A percentile compares a stretch with the other conserved stretches of the same genome.
Evolutionary conservation across 768 basidiomycete genomes (phyloP).

Genomic region (Strobilomyces confusus): DNA sequence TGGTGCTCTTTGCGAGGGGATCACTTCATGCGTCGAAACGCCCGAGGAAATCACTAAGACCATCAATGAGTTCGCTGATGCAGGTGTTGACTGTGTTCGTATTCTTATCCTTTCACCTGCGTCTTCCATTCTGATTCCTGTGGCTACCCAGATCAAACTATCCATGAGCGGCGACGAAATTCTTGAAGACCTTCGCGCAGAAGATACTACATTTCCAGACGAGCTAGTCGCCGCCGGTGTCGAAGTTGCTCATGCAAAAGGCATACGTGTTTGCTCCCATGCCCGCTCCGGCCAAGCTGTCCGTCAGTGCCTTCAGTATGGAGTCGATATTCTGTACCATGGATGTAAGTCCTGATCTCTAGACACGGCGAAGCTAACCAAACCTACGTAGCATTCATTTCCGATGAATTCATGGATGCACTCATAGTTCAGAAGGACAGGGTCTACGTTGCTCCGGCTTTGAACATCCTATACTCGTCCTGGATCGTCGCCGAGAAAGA

Average conservation of each 20-base stretch:
- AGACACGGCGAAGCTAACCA: background rate
- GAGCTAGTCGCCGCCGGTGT: conserved; percentile 32
- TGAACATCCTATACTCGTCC: conserved; percentile 30
- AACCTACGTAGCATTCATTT: conserved; percentile 32
- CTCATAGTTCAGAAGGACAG: conserved; percentile 34
- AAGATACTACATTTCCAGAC: conserved; percentile 34
- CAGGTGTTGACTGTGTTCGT: conserved; percentile 22
- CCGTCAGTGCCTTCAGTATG: conserved; percentile 34
- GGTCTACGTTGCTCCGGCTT: conserved; percentile 31
- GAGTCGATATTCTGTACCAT: conserved; percentile 32
- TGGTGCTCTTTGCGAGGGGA: conserved; percentile 31
- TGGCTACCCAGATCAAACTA: conserved; percentile 27
- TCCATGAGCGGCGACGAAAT: conserved; percentile 38
- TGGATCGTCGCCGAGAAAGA: conserved; percentile 24
- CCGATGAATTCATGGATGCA: conserved; percentile 34
- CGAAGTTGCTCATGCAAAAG: conserved; percentile 32
- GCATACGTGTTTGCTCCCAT: conserved; percentile 37
- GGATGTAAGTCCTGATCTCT: conserved; percentile 15
- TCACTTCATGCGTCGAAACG: conserved; percentile 31
- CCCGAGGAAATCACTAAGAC: conserved; percentile 27
- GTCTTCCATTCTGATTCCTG: background rate
- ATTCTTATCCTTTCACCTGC: background rate
- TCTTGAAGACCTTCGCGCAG: conserved; percentile 32
- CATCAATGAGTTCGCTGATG: conserved; percentile 24
- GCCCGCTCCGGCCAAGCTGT: conserved; percentile 34